Evolutionary conservation across 176 grass and related monocot genomes (phyloP), one percentile per base, ranked within the genome.

Genomic region (Elaeis guineensis): DNA sequence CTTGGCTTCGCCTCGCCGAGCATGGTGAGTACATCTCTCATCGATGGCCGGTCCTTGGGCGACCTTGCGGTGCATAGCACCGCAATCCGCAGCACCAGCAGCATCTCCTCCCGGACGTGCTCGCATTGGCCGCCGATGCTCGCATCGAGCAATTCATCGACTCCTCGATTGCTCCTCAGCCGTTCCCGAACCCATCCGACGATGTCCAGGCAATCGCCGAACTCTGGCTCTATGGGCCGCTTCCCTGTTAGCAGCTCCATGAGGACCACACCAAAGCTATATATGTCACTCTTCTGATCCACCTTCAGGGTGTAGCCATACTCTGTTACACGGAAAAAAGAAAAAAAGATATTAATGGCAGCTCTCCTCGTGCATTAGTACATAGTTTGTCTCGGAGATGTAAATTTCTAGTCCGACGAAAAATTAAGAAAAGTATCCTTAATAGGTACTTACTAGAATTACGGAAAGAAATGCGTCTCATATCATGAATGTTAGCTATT

Each of bases 201-300:
- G 61, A 91, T 83, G 63, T 92, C 87, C 61, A 82, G 73, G 58
- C 70, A 58, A 20, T 97, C 93, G 17, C 87, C 78, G 26, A 85
- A 97, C 65, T 91, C 93, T 7, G 79, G 61, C 63, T 97, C 93
- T 53, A 89, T 75, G 21, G 93, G 87, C 25, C 78, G 60, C 48
- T 83, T 78, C 52, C 93, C 93, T 0, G 87, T 97, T 12, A 97
- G 84, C 25, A 97, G 66, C 76, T 97, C 93, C 93, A 98, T 92
- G 23, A 98, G 78, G 0, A 98, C 84, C 19, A 98, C 87, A 0
- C 93, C 93, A 25, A 80, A 97, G 87, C 87, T 97, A 76, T 97
- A 97, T 60, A 92, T 89, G 87, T 97, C 93, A 26, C 78, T 92
- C 72, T 97, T 97, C 71, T 92, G 84, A 21, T 97, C 87, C 26